Percentiles rank a stretch among this genome's conserved stretches.
Conservation (phyloP, 805 yeast species). For the Candida nemodendra region DNA sequence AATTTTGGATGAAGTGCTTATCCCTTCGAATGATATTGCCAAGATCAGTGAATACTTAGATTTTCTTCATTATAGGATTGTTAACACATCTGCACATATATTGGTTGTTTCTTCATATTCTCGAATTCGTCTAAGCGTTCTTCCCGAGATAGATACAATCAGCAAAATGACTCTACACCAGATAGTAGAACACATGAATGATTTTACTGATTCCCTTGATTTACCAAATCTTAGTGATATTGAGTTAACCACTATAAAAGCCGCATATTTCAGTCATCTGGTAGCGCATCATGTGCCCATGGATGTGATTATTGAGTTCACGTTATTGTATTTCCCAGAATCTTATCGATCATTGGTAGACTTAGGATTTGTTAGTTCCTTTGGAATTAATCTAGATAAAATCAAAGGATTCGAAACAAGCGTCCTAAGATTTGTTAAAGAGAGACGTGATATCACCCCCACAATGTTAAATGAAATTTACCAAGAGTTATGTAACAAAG, state of each 20-base stretch:
- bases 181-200: no score
- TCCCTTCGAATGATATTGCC: not conserved
- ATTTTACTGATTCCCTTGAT: no score
- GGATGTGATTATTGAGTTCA: not conserved
- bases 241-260: no score
- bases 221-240: no score
- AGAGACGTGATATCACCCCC: not conserved
- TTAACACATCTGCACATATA: no score
- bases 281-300: not conserved
- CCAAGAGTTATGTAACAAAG: not conserved
- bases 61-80: no score
- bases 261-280: not conserved
- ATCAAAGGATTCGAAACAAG: not conserved
- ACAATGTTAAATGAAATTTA: not conserved
- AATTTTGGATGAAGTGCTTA: not conserved
- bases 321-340: conserved; percentile 1
- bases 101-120: not conserved
- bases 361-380: not conserved
- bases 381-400: not conserved
- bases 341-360: not conserved
- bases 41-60: not conserved
- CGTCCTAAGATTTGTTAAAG: not conserved
- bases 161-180: no score
- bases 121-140: no score
- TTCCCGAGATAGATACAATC: no score